Percentiles rank a stretch among this genome's conserved stretches.
Evolutionary conservation across 257 asterid genomes (phyloP).

Genomic region (Fraxinus quadrangulata): DNA sequence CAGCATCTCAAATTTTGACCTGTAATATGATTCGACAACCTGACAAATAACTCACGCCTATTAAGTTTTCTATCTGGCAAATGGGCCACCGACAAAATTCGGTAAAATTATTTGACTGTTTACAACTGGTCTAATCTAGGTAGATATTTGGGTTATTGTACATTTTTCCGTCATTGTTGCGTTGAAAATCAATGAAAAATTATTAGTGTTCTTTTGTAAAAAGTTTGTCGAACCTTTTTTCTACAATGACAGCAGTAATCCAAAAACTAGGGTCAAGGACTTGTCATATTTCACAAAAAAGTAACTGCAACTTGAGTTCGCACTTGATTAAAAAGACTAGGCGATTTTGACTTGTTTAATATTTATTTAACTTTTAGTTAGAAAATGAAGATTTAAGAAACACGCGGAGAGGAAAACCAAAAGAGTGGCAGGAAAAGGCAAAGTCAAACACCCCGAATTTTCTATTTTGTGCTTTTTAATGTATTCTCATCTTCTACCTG

Average conservation of each 20-base stretch:
- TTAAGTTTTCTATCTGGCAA: not conserved
- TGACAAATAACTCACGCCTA: constrained; percentile 19
- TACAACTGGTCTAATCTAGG: not conserved
- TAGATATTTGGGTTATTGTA: no score
- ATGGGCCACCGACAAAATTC: constrained; percentile 8
- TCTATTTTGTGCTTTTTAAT: not conserved
- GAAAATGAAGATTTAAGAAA: not conserved
- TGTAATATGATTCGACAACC: constrained; percentile 12
- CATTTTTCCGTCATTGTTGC: no score
- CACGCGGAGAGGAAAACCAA: not conserved
- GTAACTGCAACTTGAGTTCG: no score
- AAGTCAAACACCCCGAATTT: not conserved
- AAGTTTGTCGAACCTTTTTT: no score
- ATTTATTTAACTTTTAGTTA: no score
- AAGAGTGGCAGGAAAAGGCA: not conserved
- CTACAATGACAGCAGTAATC: no score
- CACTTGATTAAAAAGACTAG: not conserved
- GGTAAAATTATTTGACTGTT: not conserved
- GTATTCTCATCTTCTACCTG: not conserved
- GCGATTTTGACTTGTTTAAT: not conserved
- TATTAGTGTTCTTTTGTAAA: no score
- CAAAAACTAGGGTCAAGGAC: no score
- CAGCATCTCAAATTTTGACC: constrained; percentile 4
- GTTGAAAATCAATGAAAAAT: no score
- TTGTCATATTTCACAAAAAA: no score